These are phyloP conservation scores for Scutellaria galericulata DNA, from an alignment of 257 asterid species.

Conservation along the genomic window DNA sequence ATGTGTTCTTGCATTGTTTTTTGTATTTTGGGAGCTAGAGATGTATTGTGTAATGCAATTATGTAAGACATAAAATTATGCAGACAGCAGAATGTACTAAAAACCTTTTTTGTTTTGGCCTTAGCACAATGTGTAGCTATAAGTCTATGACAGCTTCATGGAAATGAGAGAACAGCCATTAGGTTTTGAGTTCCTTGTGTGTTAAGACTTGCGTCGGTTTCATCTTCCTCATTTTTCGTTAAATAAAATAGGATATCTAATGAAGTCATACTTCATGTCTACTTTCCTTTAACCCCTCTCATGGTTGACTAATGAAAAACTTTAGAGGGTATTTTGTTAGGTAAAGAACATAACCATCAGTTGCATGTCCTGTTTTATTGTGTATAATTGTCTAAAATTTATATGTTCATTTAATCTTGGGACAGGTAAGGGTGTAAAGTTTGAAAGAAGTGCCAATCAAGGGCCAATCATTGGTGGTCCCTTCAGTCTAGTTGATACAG, in stretches of 20 bases:
- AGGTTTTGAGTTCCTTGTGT: not conserved
- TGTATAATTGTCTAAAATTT: not conserved
- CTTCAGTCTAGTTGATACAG: slow-evolving; percentile 72
- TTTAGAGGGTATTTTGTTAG: slow-evolving; percentile 4
- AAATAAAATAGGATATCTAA: not conserved
- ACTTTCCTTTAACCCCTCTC: not conserved
- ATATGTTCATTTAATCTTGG: slow-evolving; percentile 20
- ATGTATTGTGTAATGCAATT: not conserved
- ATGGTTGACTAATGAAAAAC: not conserved
- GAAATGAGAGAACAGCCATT: slow-evolving; percentile 14
- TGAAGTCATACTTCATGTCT: not conserved
- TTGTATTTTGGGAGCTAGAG: slow-evolving; percentile 13
- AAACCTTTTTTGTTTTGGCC: not conserved
- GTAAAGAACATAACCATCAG: not conserved
- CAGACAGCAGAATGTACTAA: not conserved
- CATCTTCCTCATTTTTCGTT: slow-evolving; percentile 22
- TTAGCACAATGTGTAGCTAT: not conserved
- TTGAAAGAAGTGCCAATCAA: slow-evolving; percentile 77
- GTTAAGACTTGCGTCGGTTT: not conserved
- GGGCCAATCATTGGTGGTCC: slow-evolving; percentile 98
- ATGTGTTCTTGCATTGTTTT: slow-evolving; percentile 8
- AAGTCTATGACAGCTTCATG: slow-evolving; percentile 21
- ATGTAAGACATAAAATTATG: not conserved
- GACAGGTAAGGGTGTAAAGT: slow-evolving; percentile 85
- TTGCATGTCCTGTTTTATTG: not conserved